Evolutionary conservation across 495 filamentous ascomycete species (phyloP), one percentile per base, ranked within the genome.

Genomic region (Glonium stellatum): DNA sequence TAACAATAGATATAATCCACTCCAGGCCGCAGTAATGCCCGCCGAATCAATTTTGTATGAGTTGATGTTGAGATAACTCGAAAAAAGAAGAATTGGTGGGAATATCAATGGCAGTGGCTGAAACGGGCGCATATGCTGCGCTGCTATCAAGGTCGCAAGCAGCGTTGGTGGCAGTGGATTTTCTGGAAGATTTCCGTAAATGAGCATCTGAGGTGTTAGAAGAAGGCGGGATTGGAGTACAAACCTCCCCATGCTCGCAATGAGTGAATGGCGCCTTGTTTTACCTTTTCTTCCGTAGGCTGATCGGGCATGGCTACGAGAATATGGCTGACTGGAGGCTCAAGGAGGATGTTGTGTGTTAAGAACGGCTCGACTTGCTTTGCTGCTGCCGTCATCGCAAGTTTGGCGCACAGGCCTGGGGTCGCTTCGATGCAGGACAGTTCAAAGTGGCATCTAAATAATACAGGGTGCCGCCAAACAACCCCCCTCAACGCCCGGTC

Each of bases 1-100:
- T 46, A 92, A 77, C 10, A 97, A 72, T 15, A 91, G 75, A 71
- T 97, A 98, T 21, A 96, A 74, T 4, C 85, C 89, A 41, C 86
- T 90, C 84, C 89, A 96, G 3, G 92, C 90, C 18, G 88, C 90
- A 12, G 84, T 88, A 54, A 91, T 79, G 31, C 92, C 93, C 0
- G 90, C 92, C 52, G 82, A 83, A 65, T 97, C 93, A 54, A 83
- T 84, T 70, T 87, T 84, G 80, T 84, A 91, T 36, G 82, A 84
- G 53, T 82, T 80, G 9, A 96, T 70, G 70, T 90, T 92, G 47
- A 92, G 79, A 73, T 96, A 97, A 74, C 84, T 87, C 57, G 82
- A 82, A 77, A 95, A 90, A 57, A 95, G 78, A n/a, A 97, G 82
- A 57, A 91, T 76, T 0, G 90, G 88, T 36, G 90, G 80, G 76